Conservation (phyloP, 2,329 filamentous ascomycete species). For the Phialemoniopsis sp. region DNA sequence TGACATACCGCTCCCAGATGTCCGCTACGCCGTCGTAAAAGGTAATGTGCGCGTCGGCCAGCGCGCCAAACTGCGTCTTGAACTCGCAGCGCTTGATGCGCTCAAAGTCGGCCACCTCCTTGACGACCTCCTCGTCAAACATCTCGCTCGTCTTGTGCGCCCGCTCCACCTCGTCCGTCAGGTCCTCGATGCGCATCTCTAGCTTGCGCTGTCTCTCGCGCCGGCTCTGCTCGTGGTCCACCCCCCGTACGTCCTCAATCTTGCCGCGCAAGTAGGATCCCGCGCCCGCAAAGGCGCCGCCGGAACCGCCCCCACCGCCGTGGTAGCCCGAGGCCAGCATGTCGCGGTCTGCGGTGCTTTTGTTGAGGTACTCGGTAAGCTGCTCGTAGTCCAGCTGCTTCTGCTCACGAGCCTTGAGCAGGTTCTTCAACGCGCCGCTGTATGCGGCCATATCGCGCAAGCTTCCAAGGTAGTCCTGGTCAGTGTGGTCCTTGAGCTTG, state of each 20-base stretch:
- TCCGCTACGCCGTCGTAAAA: slow-evolving; percentile 80
- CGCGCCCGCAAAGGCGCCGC: slow-evolving; percentile 64
- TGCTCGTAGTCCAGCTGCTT: slow-evolving; percentile 98
- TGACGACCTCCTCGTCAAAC: slow-evolving; percentile 94
- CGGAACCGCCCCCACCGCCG: slow-evolving; percentile 18
- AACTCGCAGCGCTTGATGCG: slow-evolving; percentile 94
- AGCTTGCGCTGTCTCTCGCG: slow-evolving; percentile 85
- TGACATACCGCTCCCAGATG: slow-evolving; percentile 87
- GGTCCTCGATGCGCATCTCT: slow-evolving; percentile 86
- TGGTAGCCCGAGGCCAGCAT: slow-evolving; percentile 56
- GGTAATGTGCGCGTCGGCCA: slow-evolving; percentile 80
- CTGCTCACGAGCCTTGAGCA: slow-evolving; percentile 91
- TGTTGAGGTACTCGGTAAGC: slow-evolving; percentile 91
- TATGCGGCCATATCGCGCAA: slow-evolving; percentile 96
- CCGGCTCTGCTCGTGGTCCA: slow-evolving; percentile 90
- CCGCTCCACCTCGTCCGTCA: slow-evolving; percentile 83
- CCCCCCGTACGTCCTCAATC: slow-evolving; percentile 92
- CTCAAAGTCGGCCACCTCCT: slow-evolving; percentile 91
- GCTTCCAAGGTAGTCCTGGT: slow-evolving; percentile 91
- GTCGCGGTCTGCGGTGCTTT: slow-evolving; percentile 84
- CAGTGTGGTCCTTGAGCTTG: slow-evolving; percentile 82
- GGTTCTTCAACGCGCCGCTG: slow-evolving; percentile 76
- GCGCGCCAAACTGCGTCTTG: slow-evolving; percentile 74
- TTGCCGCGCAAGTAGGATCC: slow-evolving; percentile 88
- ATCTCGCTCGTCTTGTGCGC: slow-evolving; percentile 84